A percentile compares a stretch with the other conserved stretches of the same genome.
Conservation (phyloP, 257 asterid genomes). For the Scutellaria baicalensis region DNA sequence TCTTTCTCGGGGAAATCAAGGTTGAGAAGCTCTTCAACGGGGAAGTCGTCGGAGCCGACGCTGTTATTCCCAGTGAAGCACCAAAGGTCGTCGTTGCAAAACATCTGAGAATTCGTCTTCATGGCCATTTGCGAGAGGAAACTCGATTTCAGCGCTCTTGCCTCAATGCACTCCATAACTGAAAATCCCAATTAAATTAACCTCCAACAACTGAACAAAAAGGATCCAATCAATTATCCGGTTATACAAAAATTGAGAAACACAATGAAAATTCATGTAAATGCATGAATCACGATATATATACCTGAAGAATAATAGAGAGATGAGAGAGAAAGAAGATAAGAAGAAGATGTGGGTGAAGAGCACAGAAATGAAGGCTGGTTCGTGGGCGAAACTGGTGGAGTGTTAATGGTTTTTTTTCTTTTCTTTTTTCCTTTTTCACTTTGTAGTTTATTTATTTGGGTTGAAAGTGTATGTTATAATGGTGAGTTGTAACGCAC, state of each 20-base stretch:
- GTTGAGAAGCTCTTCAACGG: slow-evolving; percentile 92
- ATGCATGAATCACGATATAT: neutral
- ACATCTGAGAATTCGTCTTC: slow-evolving; percentile 41
- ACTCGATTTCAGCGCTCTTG: slow-evolving; percentile 89
- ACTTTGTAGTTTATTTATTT: neutral
- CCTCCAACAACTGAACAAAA: slow-evolving; percentile 1
- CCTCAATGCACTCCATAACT: slow-evolving; percentile 82
- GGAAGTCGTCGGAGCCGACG: slow-evolving; percentile 71
- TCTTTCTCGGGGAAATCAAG: slow-evolving; percentile 81
- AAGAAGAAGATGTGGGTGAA: slow-evolving; percentile 26
- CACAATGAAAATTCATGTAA: neutral
- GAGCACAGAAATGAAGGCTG: slow-evolving; percentile 53
- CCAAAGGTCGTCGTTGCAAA: slow-evolving; percentile 65
- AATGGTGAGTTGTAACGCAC: slow-evolving; percentile 55
- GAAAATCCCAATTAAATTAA: neutral
- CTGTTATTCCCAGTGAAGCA: slow-evolving; percentile 47
- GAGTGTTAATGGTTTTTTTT: slow-evolving; percentile 38
- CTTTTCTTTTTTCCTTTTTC: neutral
- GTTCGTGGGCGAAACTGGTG: slow-evolving; percentile 84
- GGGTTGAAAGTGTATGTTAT: slow-evolving; percentile 11
- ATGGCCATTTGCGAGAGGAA: slow-evolving; percentile 52
- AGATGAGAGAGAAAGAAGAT: slow-evolving; percentile 1
- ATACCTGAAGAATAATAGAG: slow-evolving; percentile 6
- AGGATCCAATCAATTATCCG: neutral
- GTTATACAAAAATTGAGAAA: neutral